Evolutionary conservation across 208 protist species (phyloP), one percentile per base, ranked within the genome.

Genomic region (Strigomonas oncopelti): DNA sequence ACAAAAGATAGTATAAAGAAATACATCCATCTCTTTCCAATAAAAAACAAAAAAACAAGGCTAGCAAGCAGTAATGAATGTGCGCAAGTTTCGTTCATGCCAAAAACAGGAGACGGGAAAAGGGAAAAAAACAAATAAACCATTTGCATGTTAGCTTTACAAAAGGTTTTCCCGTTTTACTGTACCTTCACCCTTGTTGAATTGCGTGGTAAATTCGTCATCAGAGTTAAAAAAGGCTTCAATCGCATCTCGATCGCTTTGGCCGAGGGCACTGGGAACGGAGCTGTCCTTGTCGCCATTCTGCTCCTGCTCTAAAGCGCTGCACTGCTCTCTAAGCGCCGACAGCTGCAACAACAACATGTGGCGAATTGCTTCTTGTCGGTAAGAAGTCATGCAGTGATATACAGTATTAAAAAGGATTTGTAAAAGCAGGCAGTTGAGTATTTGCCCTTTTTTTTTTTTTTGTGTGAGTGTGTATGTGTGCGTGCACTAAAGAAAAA

Each of bases 141-240:
- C 13, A 32, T 27, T 29, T 60, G 18, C 29, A 31, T 57, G 53
- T 58, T n/a, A 11, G 32, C 52, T 69, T 32, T 20, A 72, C 60
- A 66, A 42, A n/a, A 91, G 59, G 25, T 84, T 67, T 14, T 36
- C 69, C 1, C 84, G 74, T 42, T 80, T 51, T 31, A 90, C 56
- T 11, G 55, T 68, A 18, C 88, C 88, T 45, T 76, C 74, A 16
- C 83, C 88, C 11, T 84, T 78, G 72, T 94, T 94, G 70, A 94
- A 94, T 11, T 80, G 61, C 18, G 73, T 69, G 1, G 81, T 84
- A 73, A 94, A 92, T 52, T 90, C 83, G 55, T 90, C 84, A n/a
- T 90, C 78, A 28, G 77, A 75, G 67, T 91, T 87, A 69, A 94
- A 94, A 42, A 94, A 85, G 9, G 88, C 88, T 69, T 94, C 88